Conservation (phyloP, 2,329 filamentous ascomycete genomes). For the Calycina herbarum region DNA sequence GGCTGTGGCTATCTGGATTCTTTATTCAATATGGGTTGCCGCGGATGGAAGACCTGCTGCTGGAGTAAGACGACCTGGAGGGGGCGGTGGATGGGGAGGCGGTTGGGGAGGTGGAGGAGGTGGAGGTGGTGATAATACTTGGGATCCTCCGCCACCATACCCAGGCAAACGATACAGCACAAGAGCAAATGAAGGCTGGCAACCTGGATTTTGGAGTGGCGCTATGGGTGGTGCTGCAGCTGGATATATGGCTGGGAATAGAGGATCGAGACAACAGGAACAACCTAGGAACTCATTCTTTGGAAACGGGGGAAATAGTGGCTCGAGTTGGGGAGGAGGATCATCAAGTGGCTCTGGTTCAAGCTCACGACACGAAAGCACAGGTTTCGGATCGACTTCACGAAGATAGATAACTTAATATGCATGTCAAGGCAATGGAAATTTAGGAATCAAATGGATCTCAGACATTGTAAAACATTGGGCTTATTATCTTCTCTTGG, state of each 20-base stretch:
- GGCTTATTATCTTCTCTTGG: slow-evolving; percentile 7
- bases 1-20: slow-evolving; percentile 59
- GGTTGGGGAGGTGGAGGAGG: slow-evolving; percentile 46
- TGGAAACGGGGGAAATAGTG: slow-evolving; percentile 20
- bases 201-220: slow-evolving; percentile 71
- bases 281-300: slow-evolving; percentile 19
- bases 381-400: slow-evolving; percentile 70
- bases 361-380: slow-evolving; percentile 58
- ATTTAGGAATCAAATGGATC: neutral
- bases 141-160: slow-evolving; percentile 37
- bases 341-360: slow-evolving; percentile 27
- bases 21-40: slow-evolving; percentile 53
- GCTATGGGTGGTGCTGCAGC: slow-evolving; percentile 66
- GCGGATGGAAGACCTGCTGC: slow-evolving; percentile 11
- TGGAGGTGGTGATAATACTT: slow-evolving; percentile 21
- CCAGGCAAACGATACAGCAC: slow-evolving; percentile 29
- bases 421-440: slow-evolving; percentile 8
- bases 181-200: slow-evolving; percentile 54
- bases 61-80: slow-evolving; percentile 37
- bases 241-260: slow-evolving; percentile 61
- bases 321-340: slow-evolving; percentile 25
- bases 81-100: slow-evolving; percentile 43
- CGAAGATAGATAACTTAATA: slow-evolving; percentile 46
- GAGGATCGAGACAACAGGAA: slow-evolving; percentile 42
- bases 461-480: neutral